Evolutionary conservation across 2,329 filamentous ascomycete genomes (phyloP).

Genomic region (Sporothrix variecibatus): DNA sequence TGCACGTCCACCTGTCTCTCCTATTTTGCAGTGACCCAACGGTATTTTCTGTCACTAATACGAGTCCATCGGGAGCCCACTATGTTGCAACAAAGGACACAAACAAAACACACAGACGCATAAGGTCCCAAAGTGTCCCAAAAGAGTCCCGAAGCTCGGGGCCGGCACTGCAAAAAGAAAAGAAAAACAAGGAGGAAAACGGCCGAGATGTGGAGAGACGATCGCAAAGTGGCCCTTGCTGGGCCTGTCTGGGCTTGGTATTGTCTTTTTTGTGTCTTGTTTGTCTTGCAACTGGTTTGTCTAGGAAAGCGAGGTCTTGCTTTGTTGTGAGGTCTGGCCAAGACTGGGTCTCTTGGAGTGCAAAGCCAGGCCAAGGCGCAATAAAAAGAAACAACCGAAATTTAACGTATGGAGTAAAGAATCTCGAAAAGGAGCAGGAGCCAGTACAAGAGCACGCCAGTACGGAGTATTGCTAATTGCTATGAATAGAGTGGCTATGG

Average conservation of each 20-base stretch:
- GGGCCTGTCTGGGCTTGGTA: neutral
- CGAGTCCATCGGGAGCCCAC: neutral
- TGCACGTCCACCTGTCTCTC: neutral
- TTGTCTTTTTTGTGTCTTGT: neutral
- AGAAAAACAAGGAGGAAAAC: constrained; percentile 10
- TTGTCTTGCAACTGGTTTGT: neutral
- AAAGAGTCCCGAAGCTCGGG: neutral
- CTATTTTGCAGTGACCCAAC: neutral
- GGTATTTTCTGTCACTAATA: neutral
- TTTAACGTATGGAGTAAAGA: neutral
- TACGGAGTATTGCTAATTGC: neutral
- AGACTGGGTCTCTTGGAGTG: neutral
- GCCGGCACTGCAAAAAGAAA: neutral
- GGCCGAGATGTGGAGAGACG: constrained; percentile 18
- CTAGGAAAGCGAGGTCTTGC: neutral
- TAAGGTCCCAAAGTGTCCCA: neutral
- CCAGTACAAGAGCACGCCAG: neutral
- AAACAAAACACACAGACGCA: neutral
- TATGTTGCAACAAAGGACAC: neutral
- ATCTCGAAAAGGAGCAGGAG: neutral
- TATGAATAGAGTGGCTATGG: neutral
- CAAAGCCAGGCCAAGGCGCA: neutral
- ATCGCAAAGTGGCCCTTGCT: constrained; percentile 18
- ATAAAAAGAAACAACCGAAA: neutral
- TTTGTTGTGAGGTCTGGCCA: neutral